Evolutionary conservation across 2,329 filamentous ascomycete genomes (phyloP).

Genomic region (Harringtonia lauricola): DNA sequence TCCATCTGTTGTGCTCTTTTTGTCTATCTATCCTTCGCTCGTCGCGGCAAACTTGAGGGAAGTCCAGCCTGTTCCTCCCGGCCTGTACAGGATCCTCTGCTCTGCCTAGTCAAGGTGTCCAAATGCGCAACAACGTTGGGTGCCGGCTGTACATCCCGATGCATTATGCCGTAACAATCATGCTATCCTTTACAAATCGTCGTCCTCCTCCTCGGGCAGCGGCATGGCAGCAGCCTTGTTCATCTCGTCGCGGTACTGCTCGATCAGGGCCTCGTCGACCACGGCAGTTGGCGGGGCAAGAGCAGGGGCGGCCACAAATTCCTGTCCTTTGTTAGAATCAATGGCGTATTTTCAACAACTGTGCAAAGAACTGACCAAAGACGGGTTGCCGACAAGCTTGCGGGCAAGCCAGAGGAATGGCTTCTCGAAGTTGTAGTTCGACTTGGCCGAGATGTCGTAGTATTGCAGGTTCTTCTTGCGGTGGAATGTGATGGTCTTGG

Average conservation of each 20-base stretch:
- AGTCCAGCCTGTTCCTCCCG: not conserved
- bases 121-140: slow-evolving; percentile 1
- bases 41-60: slow-evolving; percentile 3
- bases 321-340: slow-evolving; percentile 39
- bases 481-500: slow-evolving; percentile 99
- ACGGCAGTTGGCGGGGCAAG: slow-evolving; percentile 87
- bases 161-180: not conserved
- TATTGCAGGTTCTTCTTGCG: slow-evolving; percentile 99
- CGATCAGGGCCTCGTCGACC: slow-evolving; percentile 75
- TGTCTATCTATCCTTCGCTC: slow-evolving; percentile 10
- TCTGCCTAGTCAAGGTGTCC: not conserved
- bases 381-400: slow-evolving; percentile 93
- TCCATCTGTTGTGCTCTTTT: slow-evolving; percentile 1
- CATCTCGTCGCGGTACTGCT: slow-evolving; percentile 85
- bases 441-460: slow-evolving; percentile 99
- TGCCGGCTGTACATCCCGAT: not conserved
- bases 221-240: slow-evolving; percentile 65
- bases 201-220: slow-evolving; percentile 86
- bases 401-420: slow-evolving; percentile 98
- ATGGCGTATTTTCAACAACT: not conserved
- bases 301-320: slow-evolving; percentile 92
- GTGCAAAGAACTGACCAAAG: slow-evolving; percentile 48
- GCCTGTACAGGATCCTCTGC: too few relatives aligned
- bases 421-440: slow-evolving; percentile 99
- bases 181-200: slow-evolving; percentile 39